Evolutionary conservation across 1,139 yeast genomes (phyloP).

Genomic region (Suhomyces terraborum): DNA sequence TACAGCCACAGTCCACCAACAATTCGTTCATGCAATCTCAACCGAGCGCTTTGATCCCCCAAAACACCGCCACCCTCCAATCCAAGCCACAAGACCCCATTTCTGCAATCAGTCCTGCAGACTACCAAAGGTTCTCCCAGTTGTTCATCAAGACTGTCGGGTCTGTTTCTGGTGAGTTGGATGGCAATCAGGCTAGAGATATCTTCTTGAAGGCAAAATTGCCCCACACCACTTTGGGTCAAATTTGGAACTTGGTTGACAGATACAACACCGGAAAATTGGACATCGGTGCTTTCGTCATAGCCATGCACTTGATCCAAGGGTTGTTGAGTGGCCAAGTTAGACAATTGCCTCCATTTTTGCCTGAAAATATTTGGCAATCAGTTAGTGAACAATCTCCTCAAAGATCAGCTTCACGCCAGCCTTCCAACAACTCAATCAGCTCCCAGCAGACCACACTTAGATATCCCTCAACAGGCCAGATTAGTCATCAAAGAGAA

Average conservation of each 20-base stretch:
- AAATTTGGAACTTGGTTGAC: constrained; percentile 88
- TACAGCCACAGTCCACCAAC: constrained; percentile 41
- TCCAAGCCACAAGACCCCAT: constrained; percentile 44
- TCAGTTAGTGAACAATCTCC: constrained; percentile 30
- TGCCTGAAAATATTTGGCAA: constrained; percentile 72
- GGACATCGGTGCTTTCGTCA: constrained; percentile 70
- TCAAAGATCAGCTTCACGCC: constrained; percentile 28
- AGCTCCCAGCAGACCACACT: constrained; percentile 52
- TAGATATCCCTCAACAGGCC: constrained; percentile 31
- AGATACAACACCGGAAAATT: constrained; percentile 71
- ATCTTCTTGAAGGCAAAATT: constrained; percentile 87
- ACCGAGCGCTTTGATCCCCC: constrained; percentile 42
- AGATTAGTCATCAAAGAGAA: constrained; percentile 16
- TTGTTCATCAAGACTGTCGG: constrained; percentile 79
- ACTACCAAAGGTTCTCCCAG: constrained; percentile 69
- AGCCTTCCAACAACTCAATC: constrained; percentile 47
- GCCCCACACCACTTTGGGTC: constrained; percentile 73
- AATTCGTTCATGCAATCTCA: constrained; percentile 53
- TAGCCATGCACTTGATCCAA: constrained; percentile 96
- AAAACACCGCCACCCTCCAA: constrained; percentile 35
- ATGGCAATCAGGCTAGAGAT: constrained; percentile 77
- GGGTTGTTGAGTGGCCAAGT: constrained; percentile 70
- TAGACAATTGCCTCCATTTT: constrained; percentile 63
- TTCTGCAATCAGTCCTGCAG: constrained; percentile 64
- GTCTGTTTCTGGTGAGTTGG: constrained; percentile 44